Conservation (phyloP, 768 basidiomycete species). For the Boletus reticuloceps region DNA sequence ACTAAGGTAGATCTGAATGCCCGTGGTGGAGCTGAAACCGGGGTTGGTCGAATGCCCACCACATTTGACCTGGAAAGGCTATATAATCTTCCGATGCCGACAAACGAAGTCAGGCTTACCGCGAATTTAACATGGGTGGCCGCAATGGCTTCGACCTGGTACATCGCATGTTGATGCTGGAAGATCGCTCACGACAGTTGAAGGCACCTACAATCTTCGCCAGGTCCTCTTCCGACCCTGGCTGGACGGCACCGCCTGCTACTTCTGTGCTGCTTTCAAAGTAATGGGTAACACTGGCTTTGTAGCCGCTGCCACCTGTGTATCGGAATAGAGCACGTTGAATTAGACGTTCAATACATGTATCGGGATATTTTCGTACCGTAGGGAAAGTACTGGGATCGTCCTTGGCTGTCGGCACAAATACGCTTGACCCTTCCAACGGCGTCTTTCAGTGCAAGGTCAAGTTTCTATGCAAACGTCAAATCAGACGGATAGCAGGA, state of each 20-base stretch:
- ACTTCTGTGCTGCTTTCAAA: constrained; percentile 13
- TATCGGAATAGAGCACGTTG: not conserved
- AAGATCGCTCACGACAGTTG: not conserved
- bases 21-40: constrained; percentile 32
- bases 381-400: constrained; percentile 8
- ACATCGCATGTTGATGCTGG: not conserved
- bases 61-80: constrained; percentile 27
- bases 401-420: not conserved
- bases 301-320: constrained; percentile 15
- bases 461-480: not conserved
- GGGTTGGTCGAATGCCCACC: constrained; percentile 32
- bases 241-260: constrained; percentile 9
- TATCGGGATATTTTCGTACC: constrained; percentile 1
- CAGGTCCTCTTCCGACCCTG: constrained; percentile 11
- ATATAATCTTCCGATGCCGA: not conserved
- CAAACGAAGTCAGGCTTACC: not conserved
- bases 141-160: constrained; percentile 8
- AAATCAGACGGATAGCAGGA: not conserved
- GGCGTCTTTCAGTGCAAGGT: not conserved
- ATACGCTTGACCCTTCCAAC: not conserved
- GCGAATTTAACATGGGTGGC: constrained; percentile 9
- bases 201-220: constrained; percentile 3
- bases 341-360: not conserved
- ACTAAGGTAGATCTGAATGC: constrained; percentile 28
- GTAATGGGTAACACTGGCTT: constrained; percentile 11